A percentile compares a stretch with the other conserved stretches of the same genome.
These are phyloP conservation scores for Ophiostoma sp. DNA, from an alignment of 2,329 filamentous ascomycete species.

Conservation along the genomic window DNA sequence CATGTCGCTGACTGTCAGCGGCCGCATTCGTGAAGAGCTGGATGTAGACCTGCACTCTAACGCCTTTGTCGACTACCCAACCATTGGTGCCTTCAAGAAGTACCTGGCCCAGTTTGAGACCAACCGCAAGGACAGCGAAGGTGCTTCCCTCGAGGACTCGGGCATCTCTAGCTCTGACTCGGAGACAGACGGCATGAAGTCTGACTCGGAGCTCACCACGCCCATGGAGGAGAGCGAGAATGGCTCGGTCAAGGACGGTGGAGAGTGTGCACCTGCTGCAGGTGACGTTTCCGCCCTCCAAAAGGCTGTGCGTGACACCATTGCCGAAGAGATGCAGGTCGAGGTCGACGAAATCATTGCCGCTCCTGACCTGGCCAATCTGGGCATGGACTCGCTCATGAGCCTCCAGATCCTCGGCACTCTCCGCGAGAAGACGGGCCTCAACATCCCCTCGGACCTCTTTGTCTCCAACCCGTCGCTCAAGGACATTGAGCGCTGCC, in stretches of 20 bases:
- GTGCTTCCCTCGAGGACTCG: constrained; percentile 34
- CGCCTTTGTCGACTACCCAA: constrained; percentile 55
- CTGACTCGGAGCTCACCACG: constrained; percentile 55
- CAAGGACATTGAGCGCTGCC: constrained; percentile 63
- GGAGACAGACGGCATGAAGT: constrained; percentile 47
- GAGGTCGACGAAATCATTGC: constrained; percentile 62
- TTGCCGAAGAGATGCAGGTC: constrained; percentile 72
- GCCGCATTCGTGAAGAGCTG: constrained; percentile 58
- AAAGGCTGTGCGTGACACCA: constrained; percentile 62
- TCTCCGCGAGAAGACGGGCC: constrained; percentile 55
- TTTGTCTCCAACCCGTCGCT: constrained; percentile 63
- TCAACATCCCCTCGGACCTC: constrained; percentile 59
- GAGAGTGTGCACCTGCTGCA: constrained; percentile 40
- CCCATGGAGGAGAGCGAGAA: constrained; percentile 54
- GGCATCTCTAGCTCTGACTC: constrained; percentile 45
- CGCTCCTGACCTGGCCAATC: constrained; percentile 54
- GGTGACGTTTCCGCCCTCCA: constrained; percentile 45
- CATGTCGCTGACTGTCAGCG: constrained; percentile 59
- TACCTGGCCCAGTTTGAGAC: constrained; percentile 45
- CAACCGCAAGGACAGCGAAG: constrained; percentile 32
- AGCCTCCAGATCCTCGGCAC: constrained; percentile 56
- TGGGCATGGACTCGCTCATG: constrained; percentile 62
- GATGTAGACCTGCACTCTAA: constrained; percentile 56
- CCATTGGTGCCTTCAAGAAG: constrained; percentile 54
- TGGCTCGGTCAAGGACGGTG: constrained; percentile 46